These are phyloP conservation scores for Ambrosiella cleistominuta DNA, from an alignment of 2,329 filamentous ascomycete species.

Conservation along the genomic window DNA sequence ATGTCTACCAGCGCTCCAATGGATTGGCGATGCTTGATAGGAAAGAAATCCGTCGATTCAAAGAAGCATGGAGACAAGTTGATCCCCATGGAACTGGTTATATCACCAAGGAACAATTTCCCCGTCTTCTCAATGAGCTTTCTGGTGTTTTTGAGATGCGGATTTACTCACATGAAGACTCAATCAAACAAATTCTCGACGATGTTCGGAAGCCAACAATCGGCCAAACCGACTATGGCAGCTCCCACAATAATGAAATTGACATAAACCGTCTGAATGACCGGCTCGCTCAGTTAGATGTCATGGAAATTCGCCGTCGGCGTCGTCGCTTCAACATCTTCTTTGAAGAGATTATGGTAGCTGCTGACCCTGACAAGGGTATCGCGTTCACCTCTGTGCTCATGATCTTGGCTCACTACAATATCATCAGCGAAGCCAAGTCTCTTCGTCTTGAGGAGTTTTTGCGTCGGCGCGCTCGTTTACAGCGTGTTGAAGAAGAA, in stretches of 20 bases:
- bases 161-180: constrained; percentile 82
- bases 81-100: constrained; percentile 84
- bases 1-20: constrained; percentile 92
- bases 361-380: constrained; percentile 72
- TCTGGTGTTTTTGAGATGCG: constrained; percentile 95
- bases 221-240: neutral
- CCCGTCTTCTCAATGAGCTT: constrained; percentile 72
- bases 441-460: constrained; percentile 91
- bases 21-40: constrained; percentile 79
- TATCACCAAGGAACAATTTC: constrained; percentile 79
- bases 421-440: constrained; percentile 95
- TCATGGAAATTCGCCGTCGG: constrained; percentile 54
- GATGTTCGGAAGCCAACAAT: constrained; percentile 38
- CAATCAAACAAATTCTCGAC: constrained; percentile 71
- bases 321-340: constrained; percentile 80
- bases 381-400: constrained; percentile 84
- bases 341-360: constrained; percentile 89
- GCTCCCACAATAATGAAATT: constrained; percentile 34
- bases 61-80: constrained; percentile 92
- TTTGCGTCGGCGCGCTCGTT: constrained; percentile 66
- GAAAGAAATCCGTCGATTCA: constrained; percentile 90
- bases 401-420: constrained; percentile 95
- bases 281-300: constrained; percentile 55
- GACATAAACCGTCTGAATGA: constrained; percentile 61
- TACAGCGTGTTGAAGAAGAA: constrained; percentile 89